These are phyloP conservation scores for Gossypium aridum DNA, from an alignment of 441 rosid genomes.

Conservation along the genomic window DNA sequence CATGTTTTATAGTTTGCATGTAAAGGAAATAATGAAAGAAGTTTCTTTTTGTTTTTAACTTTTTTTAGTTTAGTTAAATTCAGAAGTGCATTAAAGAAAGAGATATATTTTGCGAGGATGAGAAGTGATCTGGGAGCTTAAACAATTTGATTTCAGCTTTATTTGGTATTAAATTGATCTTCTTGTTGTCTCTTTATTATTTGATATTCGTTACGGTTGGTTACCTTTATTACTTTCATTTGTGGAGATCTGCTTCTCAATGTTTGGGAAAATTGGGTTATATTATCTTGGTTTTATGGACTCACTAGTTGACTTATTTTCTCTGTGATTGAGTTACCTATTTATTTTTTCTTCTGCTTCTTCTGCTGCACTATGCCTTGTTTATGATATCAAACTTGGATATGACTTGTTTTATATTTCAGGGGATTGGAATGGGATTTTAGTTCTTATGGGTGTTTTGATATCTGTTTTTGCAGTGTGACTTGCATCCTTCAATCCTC, in stretches of 20 bases:
- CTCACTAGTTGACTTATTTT: background rate
- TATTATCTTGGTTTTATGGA: background rate
- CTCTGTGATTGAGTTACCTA: background rate
- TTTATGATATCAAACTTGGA: background rate
- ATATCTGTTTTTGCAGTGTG: constrained; percentile 45
- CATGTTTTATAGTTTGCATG: background rate
- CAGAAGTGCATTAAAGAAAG: background rate
- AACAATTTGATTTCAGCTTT: background rate
- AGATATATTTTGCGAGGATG: background rate
- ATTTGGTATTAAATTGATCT: background rate
- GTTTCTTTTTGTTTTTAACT: background rate
- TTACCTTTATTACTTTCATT: background rate
- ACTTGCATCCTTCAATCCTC: constrained; percentile 59
- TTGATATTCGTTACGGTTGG: background rate
- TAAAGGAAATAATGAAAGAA: background rate
- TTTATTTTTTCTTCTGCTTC: background rate
- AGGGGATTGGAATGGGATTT: background rate
- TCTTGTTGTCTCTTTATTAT: background rate
- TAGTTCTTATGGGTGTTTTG: constrained; percentile 14
- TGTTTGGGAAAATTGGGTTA: background rate
- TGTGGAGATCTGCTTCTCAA: background rate
- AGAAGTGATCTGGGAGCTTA: background rate
- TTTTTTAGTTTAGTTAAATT: background rate
- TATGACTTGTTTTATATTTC: background rate
- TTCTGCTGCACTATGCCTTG: background rate